Evolutionary conservation across 78 protist genomes (phyloP), one percentile per base, ranked within the genome.

Genomic region (Anaeramoeba ignava): DNA sequence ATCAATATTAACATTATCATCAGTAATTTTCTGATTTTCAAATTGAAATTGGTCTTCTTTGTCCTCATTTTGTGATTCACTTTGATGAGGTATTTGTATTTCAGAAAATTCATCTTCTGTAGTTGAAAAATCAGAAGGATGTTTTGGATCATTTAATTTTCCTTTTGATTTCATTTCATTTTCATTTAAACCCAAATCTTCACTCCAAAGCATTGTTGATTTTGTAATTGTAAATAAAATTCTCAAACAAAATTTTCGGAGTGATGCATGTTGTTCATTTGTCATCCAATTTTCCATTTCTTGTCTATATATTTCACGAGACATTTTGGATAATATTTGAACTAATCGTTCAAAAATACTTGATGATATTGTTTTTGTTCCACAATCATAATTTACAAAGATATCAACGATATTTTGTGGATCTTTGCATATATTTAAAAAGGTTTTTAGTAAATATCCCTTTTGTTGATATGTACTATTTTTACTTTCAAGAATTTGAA

Each of bases 381-480:
- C 73, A 54, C 73, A 54, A 54, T 54, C 73, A 54, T 54, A 54
- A 54, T 54, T 54, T 27, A 54, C 73, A 54, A 54, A 54, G 17
- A 54, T 54, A 54, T 54, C 73, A 54, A 54, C 73, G 8, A 54
- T 17, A 54, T 54, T 54, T 17, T 54, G 73, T 54, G 73, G 73
- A 8, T 54, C 73, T 27, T 17, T 54, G 17, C 73, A 54, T 27
- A 54, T 8, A 27, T 54, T 54, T 27, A 27, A 54, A 54, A 54
- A 54, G 17, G 17, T 17, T 27, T 54, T 54, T 54, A 54, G 73
- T 54, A 54, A 8, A 54, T 17, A 27, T 17, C 8, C 17, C 73
- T 54, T 54, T 54, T 54, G 73, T 54, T 8, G 73, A 54, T 27
- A 54, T 54, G 8, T 54, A 27, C 36, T 54, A 54, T 54, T 54